Base-by-base conservation (phyloP, 1,284 basidiomycete genomes). In the Ustilago lituana region DNA sequence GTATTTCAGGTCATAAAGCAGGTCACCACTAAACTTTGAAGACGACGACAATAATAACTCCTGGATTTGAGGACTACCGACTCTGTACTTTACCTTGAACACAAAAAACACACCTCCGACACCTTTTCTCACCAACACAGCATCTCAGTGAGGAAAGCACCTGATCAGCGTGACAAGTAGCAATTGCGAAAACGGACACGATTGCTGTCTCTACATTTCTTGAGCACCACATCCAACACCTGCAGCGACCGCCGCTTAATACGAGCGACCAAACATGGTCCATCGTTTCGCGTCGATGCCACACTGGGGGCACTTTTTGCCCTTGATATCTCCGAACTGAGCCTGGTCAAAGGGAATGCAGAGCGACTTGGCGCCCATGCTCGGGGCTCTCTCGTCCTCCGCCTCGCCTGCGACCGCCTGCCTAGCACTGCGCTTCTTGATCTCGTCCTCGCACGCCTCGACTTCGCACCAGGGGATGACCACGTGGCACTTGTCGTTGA, bases 381-480 rank as follows among this genome's bases (percentile, higher is more conserved):
- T 95, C 0, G 95, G 96, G 19, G 94, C 94, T 31, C 92, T 90
- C 82, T 93, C 92, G 20, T 91, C 80, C 50, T 75, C 72, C 17
- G 74, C 71, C 54, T 79, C 78, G 26, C 61, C 78, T 4, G 55
- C 59, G 5, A 43, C 40, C 14, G 58, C 72, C 35, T 63, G 75
- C 9, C 56, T 86, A 32, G 89, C 92, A 80, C 90, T 92, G 69
- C 92, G 87, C 80, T 98, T 93, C 86, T 99, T 98, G 87, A 99
- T 96, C 79, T 93, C 92, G 84, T 98, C 95, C 84, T 99, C 95
- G 83, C 96, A 99, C 39, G 86, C 87, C 82, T 93, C 92, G 39
- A 86, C 87, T 84, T 98, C 93, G 84, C 96, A 98, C 96, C 96
- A 99, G 10, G 96, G 96, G 61, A 98, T 88, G 48, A 91, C 91